Evolutionary conservation across 2,329 filamentous ascomycete genomes (phyloP), one percentile per base, ranked within the genome.

Genomic region (Pestalotiopsis fici): DNA sequence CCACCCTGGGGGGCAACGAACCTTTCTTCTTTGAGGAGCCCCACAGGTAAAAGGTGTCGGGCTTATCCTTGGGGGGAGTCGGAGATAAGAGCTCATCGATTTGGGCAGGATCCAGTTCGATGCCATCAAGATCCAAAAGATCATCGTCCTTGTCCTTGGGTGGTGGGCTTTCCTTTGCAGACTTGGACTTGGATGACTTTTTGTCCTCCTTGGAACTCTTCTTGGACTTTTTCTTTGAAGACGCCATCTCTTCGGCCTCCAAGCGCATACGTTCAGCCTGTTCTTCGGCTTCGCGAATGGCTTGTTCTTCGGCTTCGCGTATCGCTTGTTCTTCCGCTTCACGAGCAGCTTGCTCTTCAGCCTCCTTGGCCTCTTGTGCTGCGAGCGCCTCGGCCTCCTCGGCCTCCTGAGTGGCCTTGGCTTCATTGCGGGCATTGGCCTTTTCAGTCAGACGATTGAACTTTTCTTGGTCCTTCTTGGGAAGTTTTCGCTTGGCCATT

Each of bases 1-100:
- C 12, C 27, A 31, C 9, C 21, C 27, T 13, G n/a, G 28, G 71
- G n/a, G 74, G 74, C 67, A 69, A 77, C 74, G 71, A 73, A 81
- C 79, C 81, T 78, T 83, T 72, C 72, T 76, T 78, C 68, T 74
- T 78, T 65, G 74, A 71, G 47, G 18, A 7, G 68, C 87, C 85
- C 87, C 87, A 90, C 79, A 89, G 88, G 71, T 83, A 83, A 76
- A 89, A 90, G 0, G 84, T 76, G 67, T 84, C 81, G 55, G 73
- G 74, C 66, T 80, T 77, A 57, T 72, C 71, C 65, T 76, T 76
- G 31, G 67, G 66, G 43, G 71, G 55, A 57, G 72, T 65, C 56
- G 71, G 71, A 18, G 73, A 71, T 43, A 77, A 70, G 59, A 69
- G 54, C 37, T 69, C 65, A 15, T 70, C 67, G 37, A 70, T 56